Conservation (phyloP, 257 asterid species). For the Solanum dulcamara region DNA sequence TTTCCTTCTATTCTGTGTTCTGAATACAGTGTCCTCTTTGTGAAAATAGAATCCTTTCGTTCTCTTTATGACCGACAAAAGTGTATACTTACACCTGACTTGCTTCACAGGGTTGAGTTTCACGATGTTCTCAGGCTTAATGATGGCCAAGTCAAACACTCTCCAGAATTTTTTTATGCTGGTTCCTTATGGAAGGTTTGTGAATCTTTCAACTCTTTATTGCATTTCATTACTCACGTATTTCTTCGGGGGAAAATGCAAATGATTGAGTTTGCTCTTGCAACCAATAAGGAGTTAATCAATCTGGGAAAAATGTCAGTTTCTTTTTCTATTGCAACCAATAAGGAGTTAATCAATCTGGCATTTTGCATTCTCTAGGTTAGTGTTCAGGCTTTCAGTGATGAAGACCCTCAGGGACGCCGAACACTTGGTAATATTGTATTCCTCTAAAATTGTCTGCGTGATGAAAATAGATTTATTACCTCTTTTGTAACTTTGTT, state of each 20-base stretch:
- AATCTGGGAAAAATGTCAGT: too few relatives aligned
- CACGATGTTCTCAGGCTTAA: slow-evolving; percentile 79
- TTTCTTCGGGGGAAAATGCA: not conserved
- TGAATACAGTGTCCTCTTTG: not conserved
- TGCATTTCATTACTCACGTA: not conserved
- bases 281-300: not conserved
- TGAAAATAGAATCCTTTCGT: not conserved
- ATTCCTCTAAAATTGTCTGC: not conserved
- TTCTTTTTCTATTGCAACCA: not conserved
- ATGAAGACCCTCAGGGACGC: slow-evolving; percentile 97
- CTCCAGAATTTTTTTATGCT: slow-evolving; percentile 86
- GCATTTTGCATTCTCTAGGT: slow-evolving; percentile 40
- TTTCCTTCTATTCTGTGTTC: not conserved
- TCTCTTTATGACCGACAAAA: not conserved
- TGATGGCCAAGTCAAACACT: slow-evolving; percentile 94
- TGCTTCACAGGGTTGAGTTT: slow-evolving; percentile 76
- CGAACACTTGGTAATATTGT: slow-evolving; percentile 72
- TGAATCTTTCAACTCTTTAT: not conserved
- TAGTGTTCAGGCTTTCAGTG: slow-evolving; percentile 91
- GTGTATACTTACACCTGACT: not conserved
- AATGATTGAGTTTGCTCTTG: not conserved
- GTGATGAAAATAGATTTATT: not conserved
- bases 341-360: slow-evolving; percentile 1
- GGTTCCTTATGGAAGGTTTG: slow-evolving; percentile 97
- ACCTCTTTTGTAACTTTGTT: not conserved